Evolutionary conservation across 2,329 filamentous ascomycete genomes (phyloP).

Genomic region (Periconia macrospinosa): DNA sequence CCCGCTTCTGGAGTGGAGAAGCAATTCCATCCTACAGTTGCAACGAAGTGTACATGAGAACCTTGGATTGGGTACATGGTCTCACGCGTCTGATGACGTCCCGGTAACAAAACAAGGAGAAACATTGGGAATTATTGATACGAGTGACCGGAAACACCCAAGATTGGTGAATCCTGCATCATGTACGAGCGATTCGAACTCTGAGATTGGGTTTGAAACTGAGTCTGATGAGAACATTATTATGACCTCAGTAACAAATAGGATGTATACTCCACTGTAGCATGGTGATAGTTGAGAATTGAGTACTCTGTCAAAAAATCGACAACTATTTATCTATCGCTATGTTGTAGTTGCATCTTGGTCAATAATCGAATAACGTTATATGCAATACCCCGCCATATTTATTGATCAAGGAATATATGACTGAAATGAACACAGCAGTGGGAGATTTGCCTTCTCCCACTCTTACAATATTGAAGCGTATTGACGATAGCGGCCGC

Average conservation of each 20-base stretch:
- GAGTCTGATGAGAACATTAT: background rate
- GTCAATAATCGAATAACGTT: no score
- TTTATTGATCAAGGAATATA: no score
- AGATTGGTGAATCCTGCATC: background rate
- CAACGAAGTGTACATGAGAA: background rate
- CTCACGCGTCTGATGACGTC: background rate
- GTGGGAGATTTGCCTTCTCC: no score
- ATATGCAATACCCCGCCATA: no score
- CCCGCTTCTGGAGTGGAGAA: background rate
- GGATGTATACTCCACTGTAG: no score
- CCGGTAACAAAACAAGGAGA: background rate
- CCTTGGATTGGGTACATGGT: background rate
- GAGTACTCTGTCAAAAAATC: no score
- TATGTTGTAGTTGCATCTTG: no score
- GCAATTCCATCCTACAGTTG: background rate
- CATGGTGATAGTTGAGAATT: no score
- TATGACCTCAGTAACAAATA: background rate
- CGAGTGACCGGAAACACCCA: background rate
- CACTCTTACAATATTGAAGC: no score
- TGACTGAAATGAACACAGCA: no score
- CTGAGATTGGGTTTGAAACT: background rate
- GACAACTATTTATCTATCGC: no score
- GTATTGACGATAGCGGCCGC: no score
- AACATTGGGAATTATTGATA: background rate
- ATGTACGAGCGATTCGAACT: background rate